These are phyloP conservation scores for Trifolium subterraneum DNA, from an alignment of 306 rosid genomes.

Conservation along the genomic window DNA sequence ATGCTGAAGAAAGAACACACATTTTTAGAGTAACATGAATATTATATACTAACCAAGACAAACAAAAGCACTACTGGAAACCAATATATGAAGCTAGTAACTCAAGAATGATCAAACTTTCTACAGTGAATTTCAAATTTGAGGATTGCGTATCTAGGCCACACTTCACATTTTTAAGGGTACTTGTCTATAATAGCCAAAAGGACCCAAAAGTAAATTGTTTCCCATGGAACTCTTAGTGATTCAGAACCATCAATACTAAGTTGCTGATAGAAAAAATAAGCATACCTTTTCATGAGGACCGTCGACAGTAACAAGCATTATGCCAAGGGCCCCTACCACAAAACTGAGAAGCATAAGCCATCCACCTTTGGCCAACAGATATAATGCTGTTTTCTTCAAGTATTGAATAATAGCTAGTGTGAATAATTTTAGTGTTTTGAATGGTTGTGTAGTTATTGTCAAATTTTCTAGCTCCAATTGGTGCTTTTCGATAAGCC, in stretches of 20 bases:
- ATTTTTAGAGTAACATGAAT: conserved; percentile 19
- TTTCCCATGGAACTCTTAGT: conserved; percentile 2
- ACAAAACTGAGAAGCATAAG: conserved; percentile 64
- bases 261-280: conserved; percentile 29
- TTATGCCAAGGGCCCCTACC: conserved; percentile 55
- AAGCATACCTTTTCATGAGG: conserved; percentile 73
- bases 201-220: neutral
- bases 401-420: conserved; percentile 66
- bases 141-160: neutral
- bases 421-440: conserved; percentile 69
- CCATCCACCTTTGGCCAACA: conserved; percentile 86
- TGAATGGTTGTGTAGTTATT: conserved; percentile 69
- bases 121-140: conserved; percentile 4
- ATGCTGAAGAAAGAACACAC: conserved; percentile 66
- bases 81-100: neutral
- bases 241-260: neutral
- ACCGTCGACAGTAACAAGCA: conserved; percentile 70
- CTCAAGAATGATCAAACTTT: conserved; percentile 1
- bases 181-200: neutral
- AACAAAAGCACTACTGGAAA: conserved; percentile 6
- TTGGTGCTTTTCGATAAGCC: conserved; percentile 51
- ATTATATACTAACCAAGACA: conserved; percentile 13
- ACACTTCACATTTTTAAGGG: conserved; percentile 3
- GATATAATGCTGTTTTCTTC: conserved; percentile 54
- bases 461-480: conserved; percentile 80